Percentiles rank a stretch among this genome's conserved stretches.
Evolutionary conservation across 75 land plant species (phyloP).

Genomic region (Sequoia sempervirens): DNA sequence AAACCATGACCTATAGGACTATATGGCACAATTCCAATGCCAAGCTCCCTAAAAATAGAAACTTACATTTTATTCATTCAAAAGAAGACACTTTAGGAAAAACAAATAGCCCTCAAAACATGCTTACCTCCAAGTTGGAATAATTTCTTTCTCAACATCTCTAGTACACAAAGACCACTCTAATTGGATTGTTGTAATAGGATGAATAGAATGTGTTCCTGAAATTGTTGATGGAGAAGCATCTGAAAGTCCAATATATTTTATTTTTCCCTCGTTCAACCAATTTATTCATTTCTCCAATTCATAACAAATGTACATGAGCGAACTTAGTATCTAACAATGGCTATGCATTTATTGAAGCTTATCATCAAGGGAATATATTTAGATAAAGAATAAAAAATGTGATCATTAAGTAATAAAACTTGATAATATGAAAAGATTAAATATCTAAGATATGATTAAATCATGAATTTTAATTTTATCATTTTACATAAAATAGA

Average conservation of each 20-base stretch:
- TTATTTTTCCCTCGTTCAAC: slow-evolving; percentile 12
- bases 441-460: not conserved
- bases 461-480: not conserved
- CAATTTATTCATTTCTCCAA: slow-evolving; percentile 15
- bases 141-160: slow-evolving; percentile 42
- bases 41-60: slow-evolving; percentile 48
- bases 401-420: too few relatives aligned
- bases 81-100: not conserved
- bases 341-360: not conserved
- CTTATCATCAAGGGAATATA: too few relatives aligned
- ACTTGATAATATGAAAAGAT: not conserved
- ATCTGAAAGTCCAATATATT: slow-evolving; percentile 15
- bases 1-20: slow-evolving; percentile 56
- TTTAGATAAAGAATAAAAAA: too few relatives aligned
- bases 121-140: slow-evolving; percentile 51
- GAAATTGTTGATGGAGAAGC: slow-evolving; percentile 8
- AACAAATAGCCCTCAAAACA: not conserved
- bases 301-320: not conserved
- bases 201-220: slow-evolving; percentile 11
- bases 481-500: too few relatives aligned
- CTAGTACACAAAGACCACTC: slow-evolving; percentile 65
- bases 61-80: not conserved
- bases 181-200: slow-evolving; percentile 37
- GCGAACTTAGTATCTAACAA: not conserved
- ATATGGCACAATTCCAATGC: slow-evolving; percentile 57